Evolutionary conservation across 2,329 filamentous ascomycete species (phyloP), one percentile per base, ranked within the genome.

Genomic region (Trichophyton verrucosum): DNA sequence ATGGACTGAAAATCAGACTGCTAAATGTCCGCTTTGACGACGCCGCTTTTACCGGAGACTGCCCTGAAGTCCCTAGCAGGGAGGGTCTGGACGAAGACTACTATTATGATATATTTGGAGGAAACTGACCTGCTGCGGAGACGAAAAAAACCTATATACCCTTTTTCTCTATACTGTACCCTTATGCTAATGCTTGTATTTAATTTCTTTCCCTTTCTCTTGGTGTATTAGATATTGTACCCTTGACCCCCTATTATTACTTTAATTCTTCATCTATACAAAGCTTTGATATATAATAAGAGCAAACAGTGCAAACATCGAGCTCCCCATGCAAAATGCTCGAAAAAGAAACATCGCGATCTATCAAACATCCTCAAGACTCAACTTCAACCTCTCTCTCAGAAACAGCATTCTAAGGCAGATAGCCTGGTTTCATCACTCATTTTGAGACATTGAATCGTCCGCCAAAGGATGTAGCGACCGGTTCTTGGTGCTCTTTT

Each of bases 41-140:
- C 71, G 82, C 86, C 53, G 85, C 82, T 24, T 83, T 83, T 59
- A 79, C 80, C 58, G 80, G 81, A n/a, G 88, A 87, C 46, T 84
- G 85, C 3, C 89, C 89, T 13, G 80, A 83, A 61, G 84, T 96
- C 64, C 92, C 94, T 2, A 88, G 85, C 68, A 80, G 94, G 59
- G 88, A 94, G 67, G 91, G 89, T 0, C 73, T 97, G 66, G 89
- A 96, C 72, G 90, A 95, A 66, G 87, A 96, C 72, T 99, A 95
- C 73, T 96, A 87, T 75, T 97, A 95, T 76, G 89, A 92, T 72
- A 80, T 88, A 49, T 88, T 77, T 69, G 76, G 76, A 7, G 74
- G 74, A 27, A 65, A 64, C 57, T 73, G 64, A 49, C 36, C n/a
- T 36, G 40, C 9, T 33, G n/a, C 40, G 7, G 7, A 57, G 17